Conservation (phyloP, 139 green algal species). For the Volvox reticuliferus region DNA sequence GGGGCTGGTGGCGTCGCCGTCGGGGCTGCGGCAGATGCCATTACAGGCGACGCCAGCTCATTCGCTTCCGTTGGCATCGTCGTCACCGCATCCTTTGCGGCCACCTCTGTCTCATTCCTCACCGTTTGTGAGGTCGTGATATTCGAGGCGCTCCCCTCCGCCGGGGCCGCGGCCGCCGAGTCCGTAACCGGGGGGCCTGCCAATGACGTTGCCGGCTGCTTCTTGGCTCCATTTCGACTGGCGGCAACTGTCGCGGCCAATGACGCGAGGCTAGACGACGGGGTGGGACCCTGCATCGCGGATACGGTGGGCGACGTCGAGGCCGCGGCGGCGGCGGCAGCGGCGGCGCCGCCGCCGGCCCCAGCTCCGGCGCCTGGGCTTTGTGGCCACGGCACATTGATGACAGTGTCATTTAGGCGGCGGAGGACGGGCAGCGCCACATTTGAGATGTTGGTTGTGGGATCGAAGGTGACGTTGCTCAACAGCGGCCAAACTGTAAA, state of each 20-base stretch:
- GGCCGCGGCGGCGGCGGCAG: too few species aligned
- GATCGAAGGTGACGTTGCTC: slow-evolving; percentile 40
- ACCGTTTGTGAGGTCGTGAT: not conserved
- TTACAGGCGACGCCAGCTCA: not conserved
- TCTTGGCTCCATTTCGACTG: not conserved
- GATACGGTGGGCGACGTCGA: not conserved
- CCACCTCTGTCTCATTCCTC: not conserved
- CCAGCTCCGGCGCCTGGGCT: not conserved
- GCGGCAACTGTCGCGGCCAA: not conserved
- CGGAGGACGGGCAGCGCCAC: slow-evolving; percentile 23
- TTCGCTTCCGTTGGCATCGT: not conserved
- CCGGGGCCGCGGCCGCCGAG: too few species aligned
- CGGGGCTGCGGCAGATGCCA: too few species aligned
- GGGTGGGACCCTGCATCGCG: not conserved
- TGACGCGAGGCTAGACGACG: not conserved
- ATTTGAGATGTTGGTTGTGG: slow-evolving; percentile 20
- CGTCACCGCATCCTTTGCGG: not conserved
- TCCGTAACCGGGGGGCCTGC: not conserved
- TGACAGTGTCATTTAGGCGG: slow-evolving; percentile 37
- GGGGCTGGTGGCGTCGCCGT: not conserved
- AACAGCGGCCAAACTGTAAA: slow-evolving; percentile 20
- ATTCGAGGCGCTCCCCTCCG: not conserved
- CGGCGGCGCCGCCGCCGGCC: not conserved
- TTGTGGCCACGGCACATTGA: slow-evolving; percentile 33
- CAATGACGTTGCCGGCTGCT: not conserved